Conservation (phyloP, 148 eudicot genomes). For the Tetragonia tetragonoides region DNA sequence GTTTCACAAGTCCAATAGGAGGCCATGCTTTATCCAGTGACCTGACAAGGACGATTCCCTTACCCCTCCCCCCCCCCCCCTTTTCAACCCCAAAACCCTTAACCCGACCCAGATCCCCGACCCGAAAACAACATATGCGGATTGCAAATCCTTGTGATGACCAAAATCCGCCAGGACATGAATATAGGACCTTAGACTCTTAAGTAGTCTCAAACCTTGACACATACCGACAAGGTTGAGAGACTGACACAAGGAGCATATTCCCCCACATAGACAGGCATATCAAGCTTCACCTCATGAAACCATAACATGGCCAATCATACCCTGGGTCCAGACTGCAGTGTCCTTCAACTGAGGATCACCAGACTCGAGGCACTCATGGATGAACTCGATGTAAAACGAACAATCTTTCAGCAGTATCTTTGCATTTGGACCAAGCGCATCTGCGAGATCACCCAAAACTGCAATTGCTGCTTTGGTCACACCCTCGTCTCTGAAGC, state of each 20-base stretch:
- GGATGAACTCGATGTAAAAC: constrained; percentile 42
- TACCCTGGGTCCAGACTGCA: constrained; percentile 66
- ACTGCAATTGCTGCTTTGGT: constrained; percentile 65
- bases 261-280: neutral
- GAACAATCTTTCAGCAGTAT: constrained; percentile 40
- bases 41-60: constrained; percentile 21
- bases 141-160: constrained; percentile 16
- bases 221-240: constrained; percentile 12
- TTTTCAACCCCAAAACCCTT: neutral
- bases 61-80: neutral
- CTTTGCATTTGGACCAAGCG: constrained; percentile 54
- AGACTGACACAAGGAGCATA: constrained; percentile 13
- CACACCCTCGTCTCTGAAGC: constrained; percentile 59
- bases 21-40: constrained; percentile 26
- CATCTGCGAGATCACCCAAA: constrained; percentile 72
- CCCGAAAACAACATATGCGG: constrained; percentile 11
- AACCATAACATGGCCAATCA: constrained; percentile 50
- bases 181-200: constrained; percentile 23
- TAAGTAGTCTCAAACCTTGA: constrained; percentile 12
- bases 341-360: constrained; percentile 66
- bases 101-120: constrained; percentile 7
- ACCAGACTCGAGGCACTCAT: constrained; percentile 55
- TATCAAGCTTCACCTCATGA: constrained; percentile 17
- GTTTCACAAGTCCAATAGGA: constrained; percentile 30
- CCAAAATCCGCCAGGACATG: constrained; percentile 23